Percentiles rank a stretch among this genome's conserved stretches.
phyloP scores from a whole-genome alignment of 495 filamentous ascomycete species.

The Penicillium cataractarum region DNA sequence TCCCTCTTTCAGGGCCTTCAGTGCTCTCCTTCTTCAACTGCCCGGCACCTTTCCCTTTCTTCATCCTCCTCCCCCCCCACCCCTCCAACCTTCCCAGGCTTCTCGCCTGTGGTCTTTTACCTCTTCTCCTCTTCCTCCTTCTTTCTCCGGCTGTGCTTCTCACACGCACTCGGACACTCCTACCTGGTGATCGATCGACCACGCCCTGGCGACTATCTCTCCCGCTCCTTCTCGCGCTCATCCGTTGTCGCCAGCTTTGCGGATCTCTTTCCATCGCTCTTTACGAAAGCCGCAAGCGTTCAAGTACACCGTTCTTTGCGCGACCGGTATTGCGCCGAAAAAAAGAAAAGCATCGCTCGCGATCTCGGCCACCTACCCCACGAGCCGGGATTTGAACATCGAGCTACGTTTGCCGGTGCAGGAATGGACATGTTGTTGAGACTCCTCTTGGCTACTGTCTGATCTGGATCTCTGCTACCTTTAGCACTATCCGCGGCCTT shows the following conservation, averaged over 20 bases:
- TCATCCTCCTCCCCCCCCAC: slow-evolving; percentile 20
- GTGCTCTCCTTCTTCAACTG: slow-evolving; percentile 22
- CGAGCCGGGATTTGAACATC: slow-evolving; percentile 26
- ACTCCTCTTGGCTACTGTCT: slow-evolving; percentile 35
- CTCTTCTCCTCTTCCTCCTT: slow-evolving; percentile 8
- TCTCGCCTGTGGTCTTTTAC: slow-evolving; percentile 24
- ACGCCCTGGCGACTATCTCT: slow-evolving; percentile 10
- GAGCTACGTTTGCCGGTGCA: slow-evolving; percentile 33
- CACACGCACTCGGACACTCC: not conserved
- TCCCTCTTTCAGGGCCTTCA: slow-evolving; percentile 24
- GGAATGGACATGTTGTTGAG: slow-evolving; percentile 54
- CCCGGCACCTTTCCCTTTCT: slow-evolving; percentile 14
- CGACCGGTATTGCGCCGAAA: slow-evolving; percentile 13
- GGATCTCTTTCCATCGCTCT: not conserved
- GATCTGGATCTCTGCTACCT: slow-evolving; percentile 36
- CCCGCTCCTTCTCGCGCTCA: slow-evolving; percentile 18
- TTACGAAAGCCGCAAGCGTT: not conserved
- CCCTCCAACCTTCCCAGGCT: slow-evolving; percentile 23
- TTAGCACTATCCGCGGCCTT: slow-evolving; percentile 29
- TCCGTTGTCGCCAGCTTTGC: slow-evolving; percentile 14
- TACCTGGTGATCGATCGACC: slow-evolving; percentile 3
- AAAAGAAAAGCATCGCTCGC: slow-evolving; percentile 1
- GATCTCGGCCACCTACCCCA: slow-evolving; percentile 12
- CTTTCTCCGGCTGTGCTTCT: slow-evolving; percentile 6
- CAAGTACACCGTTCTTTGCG: not conserved